These are phyloP conservation scores for Bretschneidera sinensis DNA, from an alignment of 345 rosid genomes.

Conservation along the genomic window DNA sequence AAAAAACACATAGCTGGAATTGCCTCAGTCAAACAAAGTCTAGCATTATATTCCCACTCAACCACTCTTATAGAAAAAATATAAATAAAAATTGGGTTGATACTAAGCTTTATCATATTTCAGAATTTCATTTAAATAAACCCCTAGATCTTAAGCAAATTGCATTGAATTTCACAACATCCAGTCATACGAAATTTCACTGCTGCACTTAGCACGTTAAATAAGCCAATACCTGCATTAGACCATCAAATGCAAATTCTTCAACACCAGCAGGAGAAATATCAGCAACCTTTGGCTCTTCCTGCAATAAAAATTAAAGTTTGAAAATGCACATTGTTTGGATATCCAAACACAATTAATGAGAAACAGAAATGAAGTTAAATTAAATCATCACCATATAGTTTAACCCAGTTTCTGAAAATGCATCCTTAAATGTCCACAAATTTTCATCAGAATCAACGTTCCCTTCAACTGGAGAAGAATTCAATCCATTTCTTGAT, in stretches of 20 bases:
- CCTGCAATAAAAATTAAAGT: slow-evolving; percentile 16
- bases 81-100: no score
- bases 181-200: not conserved
- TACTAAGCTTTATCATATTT: no score
- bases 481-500: slow-evolving; percentile 14
- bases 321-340: slow-evolving; percentile 2
- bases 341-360: slow-evolving; percentile 2
- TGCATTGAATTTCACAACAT: no score
- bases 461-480: slow-evolving; percentile 19
- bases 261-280: slow-evolving; percentile 16
- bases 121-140: no score
- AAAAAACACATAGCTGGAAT: no score
- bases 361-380: not conserved
- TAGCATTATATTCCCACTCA: not conserved
- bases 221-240: slow-evolving; percentile 18
- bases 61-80: no score
- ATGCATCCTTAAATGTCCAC: slow-evolving; percentile 48
- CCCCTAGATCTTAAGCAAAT: no score
- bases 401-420: slow-evolving; percentile 33
- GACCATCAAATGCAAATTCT: slow-evolving; percentile 15
- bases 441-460: slow-evolving; percentile 27
- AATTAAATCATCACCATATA: slow-evolving; percentile 36
- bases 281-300: slow-evolving; percentile 19
- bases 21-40: not conserved
- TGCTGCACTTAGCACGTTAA: slow-evolving; percentile 1